Evolutionary conservation across 345 rosid species (phyloP).

Genomic region (Erucastrum elatum): DNA sequence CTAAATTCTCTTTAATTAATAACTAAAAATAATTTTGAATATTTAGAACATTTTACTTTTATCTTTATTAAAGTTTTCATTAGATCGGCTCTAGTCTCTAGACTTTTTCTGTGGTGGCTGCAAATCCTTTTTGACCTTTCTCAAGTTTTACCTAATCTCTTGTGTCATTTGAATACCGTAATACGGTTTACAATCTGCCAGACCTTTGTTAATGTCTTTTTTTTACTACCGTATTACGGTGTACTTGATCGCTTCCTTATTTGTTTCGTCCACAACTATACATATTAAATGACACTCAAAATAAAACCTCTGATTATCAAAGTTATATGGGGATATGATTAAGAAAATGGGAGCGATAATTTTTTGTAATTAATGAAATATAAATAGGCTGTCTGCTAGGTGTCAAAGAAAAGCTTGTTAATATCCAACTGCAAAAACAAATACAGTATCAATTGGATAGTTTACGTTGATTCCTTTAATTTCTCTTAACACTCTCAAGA

Average conservation of each 20-base stretch:
- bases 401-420: conserved; percentile 11
- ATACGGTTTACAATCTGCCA: conserved; percentile 15
- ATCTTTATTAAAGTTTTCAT: neutral
- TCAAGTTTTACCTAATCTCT: neutral
- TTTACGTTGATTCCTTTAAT: conserved; percentile 26
- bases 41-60: neutral
- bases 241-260: neutral
- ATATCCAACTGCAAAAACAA: conserved; percentile 19
- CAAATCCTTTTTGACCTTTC: conserved; percentile 1
- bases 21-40: neutral
- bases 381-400: conserved; percentile 34
- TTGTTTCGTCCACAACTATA: neutral
- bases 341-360: conserved; percentile 5
- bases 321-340: neutral
- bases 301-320: neutral
- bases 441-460: conserved; percentile 12
- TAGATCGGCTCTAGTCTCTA: neutral
- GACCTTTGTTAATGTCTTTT: neutral
- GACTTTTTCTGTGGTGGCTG: conserved; percentile 6
- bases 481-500: conserved; percentile 25
- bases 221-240: no score
- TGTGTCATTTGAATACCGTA: conserved; percentile 14
- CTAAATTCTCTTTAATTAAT: no score
- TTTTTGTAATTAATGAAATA: conserved; percentile 4
- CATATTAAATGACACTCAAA: neutral